Percentiles rank a stretch among this genome's conserved stretches.
These are phyloP conservation scores for Cercophora samala DNA, from an alignment of 495 filamentous ascomycete species.

Conservation along the genomic window DNA sequence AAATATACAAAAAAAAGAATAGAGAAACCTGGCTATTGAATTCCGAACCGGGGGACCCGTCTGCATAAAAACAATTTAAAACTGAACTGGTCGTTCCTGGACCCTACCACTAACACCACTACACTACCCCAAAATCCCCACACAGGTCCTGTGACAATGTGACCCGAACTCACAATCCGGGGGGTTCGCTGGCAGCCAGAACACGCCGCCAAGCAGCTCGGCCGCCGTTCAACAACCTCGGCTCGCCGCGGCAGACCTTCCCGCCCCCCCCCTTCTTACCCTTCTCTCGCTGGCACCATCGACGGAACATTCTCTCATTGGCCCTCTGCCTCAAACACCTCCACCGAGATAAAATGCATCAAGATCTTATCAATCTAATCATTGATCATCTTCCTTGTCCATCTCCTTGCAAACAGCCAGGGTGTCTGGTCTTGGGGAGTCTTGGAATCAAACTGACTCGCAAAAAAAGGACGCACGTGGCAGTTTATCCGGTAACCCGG, in stretches of 20 bases:
- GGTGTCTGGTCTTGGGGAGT: neutral
- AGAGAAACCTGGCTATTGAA: neutral
- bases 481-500: neutral
- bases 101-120: neutral
- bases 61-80: neutral
- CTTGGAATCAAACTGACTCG: neutral
- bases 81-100: neutral
- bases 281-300: neutral
- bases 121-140: neutral
- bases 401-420: neutral
- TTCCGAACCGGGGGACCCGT: neutral
- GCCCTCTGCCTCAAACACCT: neutral
- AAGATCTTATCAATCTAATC: slow-evolving; percentile 9
- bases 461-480: neutral
- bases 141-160: neutral
- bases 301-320: neutral
- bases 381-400: neutral
- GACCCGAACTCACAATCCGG: neutral
- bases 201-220: neutral
- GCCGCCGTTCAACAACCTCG: neutral
- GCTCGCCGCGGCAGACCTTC: neutral
- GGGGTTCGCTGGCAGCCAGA: neutral
- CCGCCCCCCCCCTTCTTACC: no score
- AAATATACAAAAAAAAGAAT: neutral
- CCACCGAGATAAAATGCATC: neutral